A percentile compares a stretch with the other conserved stretches of the same genome.
These are phyloP conservation scores for Prunus mume DNA, from an alignment of 306 rosid species.

Conservation along the genomic window DNA sequence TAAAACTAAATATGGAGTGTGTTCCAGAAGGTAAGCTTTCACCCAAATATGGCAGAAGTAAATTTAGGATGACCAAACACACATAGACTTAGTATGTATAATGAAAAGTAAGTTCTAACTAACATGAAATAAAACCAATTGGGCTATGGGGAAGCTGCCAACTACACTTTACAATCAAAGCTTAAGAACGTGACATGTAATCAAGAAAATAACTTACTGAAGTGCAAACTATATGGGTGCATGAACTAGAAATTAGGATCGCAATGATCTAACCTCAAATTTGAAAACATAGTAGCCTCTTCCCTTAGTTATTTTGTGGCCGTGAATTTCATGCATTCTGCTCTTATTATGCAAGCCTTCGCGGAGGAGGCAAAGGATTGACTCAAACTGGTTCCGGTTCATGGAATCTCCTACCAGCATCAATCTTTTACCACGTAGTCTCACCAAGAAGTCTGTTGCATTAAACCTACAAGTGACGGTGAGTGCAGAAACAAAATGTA, in stretches of 20 bases:
- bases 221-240: background rate
- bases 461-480: conserved; percentile 62
- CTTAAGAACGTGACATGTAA: background rate
- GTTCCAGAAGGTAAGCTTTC: background rate
- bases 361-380: conserved; percentile 75
- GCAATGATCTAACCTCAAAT: conserved; percentile 49
- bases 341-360: conserved; percentile 79
- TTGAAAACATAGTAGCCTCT: conserved; percentile 82
- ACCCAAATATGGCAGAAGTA: background rate
- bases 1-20: background rate
- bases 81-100: background rate
- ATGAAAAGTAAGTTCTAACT: background rate
- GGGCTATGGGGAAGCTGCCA: background rate
- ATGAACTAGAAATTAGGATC: background rate
- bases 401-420: conserved; percentile 95
- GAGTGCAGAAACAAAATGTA: conserved; percentile 18
- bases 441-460: conserved; percentile 81
- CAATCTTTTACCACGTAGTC: conserved; percentile 72
- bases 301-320: conserved; percentile 86
- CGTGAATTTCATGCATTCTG: conserved; percentile 78
- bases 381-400: conserved; percentile 94
- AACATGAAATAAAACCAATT: background rate
- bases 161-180: background rate
- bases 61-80: background rate
- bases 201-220: background rate